Base-by-base conservation (phyloP, 345 rosid genomes). In the Gynandropsis gynandra region DNA sequence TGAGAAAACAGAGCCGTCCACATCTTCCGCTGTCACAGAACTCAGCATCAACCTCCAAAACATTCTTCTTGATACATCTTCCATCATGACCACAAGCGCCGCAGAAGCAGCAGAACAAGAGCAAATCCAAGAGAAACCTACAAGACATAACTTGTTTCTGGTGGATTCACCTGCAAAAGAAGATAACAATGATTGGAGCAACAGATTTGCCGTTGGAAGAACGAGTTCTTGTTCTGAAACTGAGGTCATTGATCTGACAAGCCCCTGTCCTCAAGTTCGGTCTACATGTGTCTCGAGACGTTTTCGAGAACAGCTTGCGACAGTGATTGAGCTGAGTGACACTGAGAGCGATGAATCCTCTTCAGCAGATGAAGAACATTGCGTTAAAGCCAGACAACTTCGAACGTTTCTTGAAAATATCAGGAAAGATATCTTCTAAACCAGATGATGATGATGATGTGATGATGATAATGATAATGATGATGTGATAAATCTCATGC, bases 181-280 rank as follows among this genome's bases (percentile, higher is more conserved):
- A 1, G 51, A 59, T 24, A 4, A 41, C 46, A 54, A 14, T 46
- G 47, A 32, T 41, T 18, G 59, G 55, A n/a, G 5, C 13, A 12
- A 70, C 15, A 34, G 61, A 38, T 46, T 17, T 47, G 34, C 20
- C 4, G 39, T 42, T 32, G 58, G 33, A 50, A 1, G 33, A 50
- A 1, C 42, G 0, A 56, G 50, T 0, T 54, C 21, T 9, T 50
- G 27, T 13, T 55, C 63, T 2, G 59, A 68, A 45, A 50, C 64
- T 18, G 80, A 82, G 64, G 57, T 87, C 63, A 77, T 87, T 21
- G 84, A 87, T 64, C 96, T 90, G 45, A 65, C 62, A 54, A 87
- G 89, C 73, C 98, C 98, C 27, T 69, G 80, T 13, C 83, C 85
- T 8, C 47, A 45, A 42, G 41, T 54, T 35, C 67, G 42, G 1